phyloP scores from a whole-genome alignment of 257 asterid species.

The Scutellaria barbata region DNA sequence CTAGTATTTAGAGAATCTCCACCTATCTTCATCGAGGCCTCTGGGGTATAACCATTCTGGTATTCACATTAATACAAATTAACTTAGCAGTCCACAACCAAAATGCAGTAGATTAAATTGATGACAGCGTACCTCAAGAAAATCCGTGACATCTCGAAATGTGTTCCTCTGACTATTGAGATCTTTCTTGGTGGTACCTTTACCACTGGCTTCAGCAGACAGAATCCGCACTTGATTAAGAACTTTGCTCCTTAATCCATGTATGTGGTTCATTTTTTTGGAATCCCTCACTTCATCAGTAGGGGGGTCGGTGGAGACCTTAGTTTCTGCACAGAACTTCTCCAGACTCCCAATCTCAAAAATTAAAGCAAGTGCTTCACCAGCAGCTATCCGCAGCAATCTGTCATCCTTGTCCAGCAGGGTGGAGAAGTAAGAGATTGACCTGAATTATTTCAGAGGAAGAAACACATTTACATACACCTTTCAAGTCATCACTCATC shows the following conservation, averaged over 20 bases:
- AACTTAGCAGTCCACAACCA: slow-evolving; percentile 14
- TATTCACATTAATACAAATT: slow-evolving; percentile 19
- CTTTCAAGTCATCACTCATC: not conserved
- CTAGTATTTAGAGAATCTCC: slow-evolving; percentile 68
- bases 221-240: slow-evolving; percentile 73
- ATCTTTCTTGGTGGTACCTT: slow-evolving; percentile 93
- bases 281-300: slow-evolving; percentile 54
- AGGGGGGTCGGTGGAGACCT: slow-evolving; percentile 57
- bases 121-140: slow-evolving; percentile 68
- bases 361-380: slow-evolving; percentile 91
- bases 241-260: slow-evolving; percentile 76
- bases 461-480: not conserved
- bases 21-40: slow-evolving; percentile 71
- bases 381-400: slow-evolving; percentile 84
- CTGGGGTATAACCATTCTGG: slow-evolving; percentile 78
- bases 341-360: slow-evolving; percentile 85
- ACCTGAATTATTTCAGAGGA: slow-evolving; percentile 54
- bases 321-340: slow-evolving; percentile 66
- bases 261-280: slow-evolving; percentile 56
- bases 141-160: slow-evolving; percentile 81
- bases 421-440: slow-evolving; percentile 67
- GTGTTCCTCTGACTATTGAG: slow-evolving; percentile 84
- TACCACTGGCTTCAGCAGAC: slow-evolving; percentile 90
- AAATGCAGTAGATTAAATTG: not conserved
- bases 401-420: slow-evolving; percentile 90